Base-by-base conservation (phyloP, 2,329 filamentous ascomycete genomes). In the Bipolaris cookei region DNA sequence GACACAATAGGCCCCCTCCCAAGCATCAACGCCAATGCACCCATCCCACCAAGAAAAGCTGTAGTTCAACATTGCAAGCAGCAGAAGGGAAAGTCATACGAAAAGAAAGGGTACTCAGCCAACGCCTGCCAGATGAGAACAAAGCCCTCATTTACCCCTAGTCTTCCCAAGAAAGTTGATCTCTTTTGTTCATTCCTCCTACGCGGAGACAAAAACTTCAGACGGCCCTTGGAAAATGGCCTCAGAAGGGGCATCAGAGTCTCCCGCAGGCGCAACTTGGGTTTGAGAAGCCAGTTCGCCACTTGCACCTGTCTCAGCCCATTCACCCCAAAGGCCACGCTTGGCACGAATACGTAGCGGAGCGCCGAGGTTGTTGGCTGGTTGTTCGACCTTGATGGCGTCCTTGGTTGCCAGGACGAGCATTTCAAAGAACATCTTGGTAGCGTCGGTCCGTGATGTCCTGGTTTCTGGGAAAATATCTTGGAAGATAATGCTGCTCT, bases 401-500 rank as follows among this genome's bases (percentile, higher is more conserved):
- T 99, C 95, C 80, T 99, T 99, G 39, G 95, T 99, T 4, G 94
- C 95, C 44, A 99, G 84, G 3, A 99, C 95, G 21, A 99, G 83
- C 52, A 95, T 89, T 79, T 99, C 95, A 70, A 99, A 99, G 81
- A 99, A 99, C 92, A 99, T 97, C 83, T 97, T 97, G 41, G 95
- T 99, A 0, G 95, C 95, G 69, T 98, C 95, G 7, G 90, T 90
- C 76, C 91, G 91, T 64, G 85, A 92, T 0, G 94, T 94, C 59
- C 85, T 86, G 63, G 83, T 80, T 77, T 96, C 91, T 0, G 95
- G 95, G 32, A 97, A 84, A 45, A 99, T 84, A 56, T 96, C 90
- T 70, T 97, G 94, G 82, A 99, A 97, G 3, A 96, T 83, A 3
- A 96, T 92, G 11, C 86, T 86, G 21, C 83, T 84, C 75, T 90